Base-by-base conservation (phyloP, 1,284 basidiomycete genomes). In the Ganoderma sinense region DNA sequence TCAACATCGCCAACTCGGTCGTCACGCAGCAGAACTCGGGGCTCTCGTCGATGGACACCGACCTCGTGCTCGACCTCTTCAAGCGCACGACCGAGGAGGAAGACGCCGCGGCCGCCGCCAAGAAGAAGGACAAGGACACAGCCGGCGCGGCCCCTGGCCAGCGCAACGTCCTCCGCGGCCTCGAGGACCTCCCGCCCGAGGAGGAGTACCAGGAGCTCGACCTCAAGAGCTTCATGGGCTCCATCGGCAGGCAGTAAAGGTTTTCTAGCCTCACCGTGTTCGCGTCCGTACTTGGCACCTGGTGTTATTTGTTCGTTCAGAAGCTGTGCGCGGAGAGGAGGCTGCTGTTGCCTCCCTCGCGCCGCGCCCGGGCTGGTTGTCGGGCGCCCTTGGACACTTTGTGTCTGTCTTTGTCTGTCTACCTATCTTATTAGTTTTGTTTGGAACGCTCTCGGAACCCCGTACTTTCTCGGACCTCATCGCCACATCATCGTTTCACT, bases 1-100 rank as follows among this genome's bases (percentile, higher is more conserved):
- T 99, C 75, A 99, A 99, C 78, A 97, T 99, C 75, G 98, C 98
- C 23, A 94, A 96, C 76, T 97, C 97, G 7, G 92, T 99, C 69
- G 95, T 99, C 51, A 99, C 96, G 4, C 97, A 99, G 81, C 97
- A 99, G 81, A 99, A 99, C 80, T 88, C 96, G 1, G 96, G 96
- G 40, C 84, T 99, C 68, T 87, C 92, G 0, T 95, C 95, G 4
- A 99, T 99, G 97, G 97, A 98, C 77, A 99, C 98, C 0, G 97
- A 98, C 78, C 91, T 97, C 73, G 97, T 99, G 51, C 85, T 99
- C 51, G 98, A 99, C 81, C 87, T 99, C 56, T 99, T 99, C 88
- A 89, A 86, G 75, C 91, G 92, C 23, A 95, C 94, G 8, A 90
- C 90, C 6, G 84, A 86, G 61, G 90, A 92, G 68, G 93, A 94